A percentile compares a stretch with the other conserved stretches of the same genome.
Evolutionary conservation across 2,329 filamentous ascomycete genomes (phyloP).

Genomic region (Coccinonectria pachysandricola): DNA sequence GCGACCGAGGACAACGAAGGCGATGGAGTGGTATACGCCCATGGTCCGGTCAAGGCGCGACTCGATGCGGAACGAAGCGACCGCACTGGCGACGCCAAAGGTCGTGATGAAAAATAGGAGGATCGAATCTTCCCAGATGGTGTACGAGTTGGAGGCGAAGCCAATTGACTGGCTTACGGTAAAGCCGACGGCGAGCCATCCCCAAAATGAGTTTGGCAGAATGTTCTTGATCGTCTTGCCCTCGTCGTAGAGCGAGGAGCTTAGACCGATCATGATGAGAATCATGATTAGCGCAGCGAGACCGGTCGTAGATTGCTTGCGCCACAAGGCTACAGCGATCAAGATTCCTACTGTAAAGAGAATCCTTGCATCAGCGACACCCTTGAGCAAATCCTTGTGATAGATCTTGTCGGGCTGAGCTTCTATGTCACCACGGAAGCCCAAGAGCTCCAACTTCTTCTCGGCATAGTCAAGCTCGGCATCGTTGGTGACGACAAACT

Average conservation of each 20-base stretch:
- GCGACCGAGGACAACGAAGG: constrained; percentile 71
- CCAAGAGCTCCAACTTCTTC: constrained; percentile 42
- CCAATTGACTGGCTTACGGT: constrained; percentile 82
- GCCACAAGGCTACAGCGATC: constrained; percentile 21
- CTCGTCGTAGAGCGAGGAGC: constrained; percentile 30
- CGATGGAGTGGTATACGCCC: constrained; percentile 72
- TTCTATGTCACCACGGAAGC: constrained; percentile 26
- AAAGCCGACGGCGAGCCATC: constrained; percentile 73
- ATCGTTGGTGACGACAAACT: constrained; percentile 43
- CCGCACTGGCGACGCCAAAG: constrained; percentile 66
- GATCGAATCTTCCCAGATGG: constrained; percentile 97
- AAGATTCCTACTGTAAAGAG: constrained; percentile 21
- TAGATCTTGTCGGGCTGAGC: constrained; percentile 29
- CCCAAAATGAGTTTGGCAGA: constrained; percentile 70
- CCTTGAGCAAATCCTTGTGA: constrained; percentile 25
- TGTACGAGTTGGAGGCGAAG: constrained; percentile 96
- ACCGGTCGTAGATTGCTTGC: constrained; percentile 22
- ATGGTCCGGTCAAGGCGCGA: constrained; percentile 58
- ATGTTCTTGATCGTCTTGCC: constrained; percentile 40
- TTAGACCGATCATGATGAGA: constrained; percentile 31
- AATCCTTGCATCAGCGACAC: constrained; percentile 26
- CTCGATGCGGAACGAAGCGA: constrained; percentile 66
- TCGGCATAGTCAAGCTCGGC: constrained; percentile 50
- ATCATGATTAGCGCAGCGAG: constrained; percentile 30
- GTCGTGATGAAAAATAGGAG: constrained; percentile 83